phyloP scores from a whole-genome alignment of 2,329 filamentous ascomycete species.

The Arthrobotrys megalospora region DNA sequence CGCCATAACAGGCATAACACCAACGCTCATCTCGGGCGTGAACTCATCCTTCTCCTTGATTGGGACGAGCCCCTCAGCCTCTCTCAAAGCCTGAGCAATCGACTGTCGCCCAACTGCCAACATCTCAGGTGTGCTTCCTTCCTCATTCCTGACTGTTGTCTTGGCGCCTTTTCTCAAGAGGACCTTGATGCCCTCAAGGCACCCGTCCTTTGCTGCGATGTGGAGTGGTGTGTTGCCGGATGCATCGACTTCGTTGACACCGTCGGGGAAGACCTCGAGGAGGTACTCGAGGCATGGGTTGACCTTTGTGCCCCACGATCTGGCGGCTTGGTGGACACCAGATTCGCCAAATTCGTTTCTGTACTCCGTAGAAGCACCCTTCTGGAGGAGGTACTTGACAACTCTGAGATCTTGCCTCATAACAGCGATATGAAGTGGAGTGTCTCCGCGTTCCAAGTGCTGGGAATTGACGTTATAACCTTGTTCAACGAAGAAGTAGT shows the following conservation, averaged over 20 bases:
- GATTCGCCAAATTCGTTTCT: slow-evolving; percentile 58
- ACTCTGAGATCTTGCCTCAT: slow-evolving; percentile 59
- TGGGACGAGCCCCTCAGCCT: slow-evolving; percentile 36
- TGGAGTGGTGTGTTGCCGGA: slow-evolving; percentile 59
- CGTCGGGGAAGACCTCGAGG: slow-evolving; percentile 58
- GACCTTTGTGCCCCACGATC: slow-evolving; percentile 58
- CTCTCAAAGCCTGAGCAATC: slow-evolving; percentile 44
- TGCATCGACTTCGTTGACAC: slow-evolving; percentile 56
- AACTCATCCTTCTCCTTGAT: slow-evolving; percentile 60
- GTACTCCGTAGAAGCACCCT: slow-evolving; percentile 56
- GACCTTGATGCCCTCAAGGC: slow-evolving; percentile 51
- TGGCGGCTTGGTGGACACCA: slow-evolving; percentile 52
- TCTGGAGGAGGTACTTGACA: slow-evolving; percentile 51
- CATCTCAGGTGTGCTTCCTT: slow-evolving; percentile 52
- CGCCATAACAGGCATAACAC: slow-evolving; percentile 57
- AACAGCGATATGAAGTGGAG: slow-evolving; percentile 55
- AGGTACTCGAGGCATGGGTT: slow-evolving; percentile 60
- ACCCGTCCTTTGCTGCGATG: slow-evolving; percentile 55
- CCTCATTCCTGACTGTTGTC: slow-evolving; percentile 45
- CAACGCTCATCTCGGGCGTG: slow-evolving; percentile 55
- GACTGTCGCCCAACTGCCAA: slow-evolving; percentile 44
- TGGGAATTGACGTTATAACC: slow-evolving; percentile 55
- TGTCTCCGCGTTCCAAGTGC: slow-evolving; percentile 55
- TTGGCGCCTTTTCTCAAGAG: slow-evolving; percentile 52
- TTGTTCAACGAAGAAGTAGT: slow-evolving; percentile 55